Percentiles rank a stretch among this genome's conserved stretches.
These are phyloP conservation scores for Gracilaria domingensis DNA, from an alignment of 23 red algal species.

Conservation along the genomic window DNA sequence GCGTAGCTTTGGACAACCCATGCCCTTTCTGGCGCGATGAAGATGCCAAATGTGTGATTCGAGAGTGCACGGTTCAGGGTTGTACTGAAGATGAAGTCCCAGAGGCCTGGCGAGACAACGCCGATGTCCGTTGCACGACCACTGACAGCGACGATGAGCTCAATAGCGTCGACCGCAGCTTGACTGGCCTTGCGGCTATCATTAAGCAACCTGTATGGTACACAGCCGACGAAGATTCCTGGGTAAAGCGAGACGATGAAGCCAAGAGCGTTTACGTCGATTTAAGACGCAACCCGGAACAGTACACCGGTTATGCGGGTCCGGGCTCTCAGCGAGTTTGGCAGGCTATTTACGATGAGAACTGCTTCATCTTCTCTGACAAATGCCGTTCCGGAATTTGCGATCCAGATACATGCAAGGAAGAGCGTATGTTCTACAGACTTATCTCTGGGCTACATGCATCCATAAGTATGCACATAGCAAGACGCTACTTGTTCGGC, in stretches of 20 bases:
- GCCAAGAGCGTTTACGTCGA: slow-evolving; percentile 89
- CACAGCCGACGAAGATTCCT: slow-evolving; percentile 79
- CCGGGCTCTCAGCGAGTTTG: slow-evolving; percentile 73
- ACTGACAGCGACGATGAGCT: slow-evolving; percentile 29
- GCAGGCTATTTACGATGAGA: slow-evolving; percentile 95
- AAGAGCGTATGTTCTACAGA: slow-evolving; percentile 91
- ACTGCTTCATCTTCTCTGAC: slow-evolving; percentile 87
- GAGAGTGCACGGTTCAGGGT: slow-evolving; percentile 85
- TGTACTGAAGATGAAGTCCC: slow-evolving; percentile 85
- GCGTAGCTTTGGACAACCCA: slow-evolving; percentile 79
- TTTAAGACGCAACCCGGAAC: slow-evolving; percentile 87
- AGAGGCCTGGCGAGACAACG: slow-evolving; percentile 49
- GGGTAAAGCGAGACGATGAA: slow-evolving; percentile 86
- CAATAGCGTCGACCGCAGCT: slow-evolving; percentile 80
- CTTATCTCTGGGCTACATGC: slow-evolving; percentile 93
- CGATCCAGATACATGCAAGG: slow-evolving; percentile 79
- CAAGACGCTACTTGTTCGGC: slow-evolving; percentile 74
- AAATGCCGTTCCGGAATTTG: slow-evolving; percentile 60
- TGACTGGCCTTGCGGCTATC: slow-evolving; percentile 57
- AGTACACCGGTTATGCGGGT: slow-evolving; percentile 94
- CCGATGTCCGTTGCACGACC: not conserved
- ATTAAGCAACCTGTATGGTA: slow-evolving; percentile 43
- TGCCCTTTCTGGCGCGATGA: slow-evolving; percentile 91
- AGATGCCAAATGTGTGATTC: slow-evolving; percentile 75
- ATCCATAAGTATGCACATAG: slow-evolving; percentile 98